Base-by-base conservation (phyloP, 2,329 filamentous ascomycete species). In the Teratosphaeria viscida region DNA sequence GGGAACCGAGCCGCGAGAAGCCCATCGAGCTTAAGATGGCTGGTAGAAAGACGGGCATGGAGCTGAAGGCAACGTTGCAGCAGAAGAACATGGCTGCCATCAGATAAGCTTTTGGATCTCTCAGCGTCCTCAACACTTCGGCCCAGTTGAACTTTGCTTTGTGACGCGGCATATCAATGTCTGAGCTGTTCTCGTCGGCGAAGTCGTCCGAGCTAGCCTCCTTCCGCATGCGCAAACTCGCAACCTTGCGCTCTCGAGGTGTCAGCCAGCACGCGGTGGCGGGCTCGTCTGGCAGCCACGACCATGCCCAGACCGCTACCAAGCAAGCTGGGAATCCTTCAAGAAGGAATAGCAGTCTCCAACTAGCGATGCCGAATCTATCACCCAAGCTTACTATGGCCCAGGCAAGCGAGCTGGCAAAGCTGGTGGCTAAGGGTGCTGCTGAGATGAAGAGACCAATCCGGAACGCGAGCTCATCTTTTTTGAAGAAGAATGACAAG, bases 361-460 rank as follows among this genome's bases (percentile, higher is more conserved):
- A 95, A 3, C 88, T 84, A 0, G 89, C 88, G 56, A 95, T 85
- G 16, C 87, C 87, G 29, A 63, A 78, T 61, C 79, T 69, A 55
- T 82, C 76, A 56, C 84, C 89, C 14, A 90, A 67, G 66, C 83
- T 85, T 56, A 91, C 82, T 62, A 96, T 92, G 26, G 85, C 69
- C 85, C 87, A 90, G 7, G 91, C 90, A 3, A 96, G 78, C 8
- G 82, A 86, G 47, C 89, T 89, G 0, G 91, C 91, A 64, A 94
- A 86, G 2, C 80, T 82, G 8, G 81, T 81, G 37, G 83, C 83
- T 37, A 85, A 70, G 0, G 83, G 82, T 6, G 82, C 82, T 0
- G 83, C 92, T 0, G 89, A 91, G 58, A 96, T 86, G 74, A 96
- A 95, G 1, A 95, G 81, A 26, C 90, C 92, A 0, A 89, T 94